Percentiles rank a stretch among this genome's conserved stretches.
These are phyloP conservation scores for Tylopilus sp. DNA, from an alignment of 768 basidiomycete species.

Conservation along the genomic window DNA sequence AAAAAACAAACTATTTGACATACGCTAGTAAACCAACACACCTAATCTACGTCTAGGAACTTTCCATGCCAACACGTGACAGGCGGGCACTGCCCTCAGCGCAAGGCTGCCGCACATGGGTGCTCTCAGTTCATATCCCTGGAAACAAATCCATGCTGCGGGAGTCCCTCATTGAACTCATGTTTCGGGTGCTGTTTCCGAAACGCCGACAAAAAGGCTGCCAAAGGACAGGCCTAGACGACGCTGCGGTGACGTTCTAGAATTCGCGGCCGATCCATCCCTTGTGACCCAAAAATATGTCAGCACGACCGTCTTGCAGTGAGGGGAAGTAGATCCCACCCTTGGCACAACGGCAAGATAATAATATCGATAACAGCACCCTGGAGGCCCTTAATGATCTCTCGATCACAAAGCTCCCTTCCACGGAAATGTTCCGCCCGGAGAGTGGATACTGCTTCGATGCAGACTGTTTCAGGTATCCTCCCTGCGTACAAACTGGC, in stretches of 20 bases:
- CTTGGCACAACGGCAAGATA: constrained; percentile 78
- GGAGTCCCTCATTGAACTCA: constrained; percentile 84
- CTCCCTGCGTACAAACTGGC: constrained; percentile 49
- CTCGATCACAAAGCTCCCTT: constrained; percentile 72
- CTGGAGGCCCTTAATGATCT: constrained; percentile 69
- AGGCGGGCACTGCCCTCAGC: constrained; percentile 10
- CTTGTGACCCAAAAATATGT: constrained; percentile 46
- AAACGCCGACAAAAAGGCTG: constrained; percentile 80
- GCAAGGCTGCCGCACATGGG: constrained; percentile 10
- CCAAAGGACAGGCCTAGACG: constrained; percentile 79
- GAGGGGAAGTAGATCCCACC: constrained; percentile 36
- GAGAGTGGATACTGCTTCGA: constrained; percentile 36
- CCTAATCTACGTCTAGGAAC: constrained; percentile 51
- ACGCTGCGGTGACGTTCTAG: constrained; percentile 59
- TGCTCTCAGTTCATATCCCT: constrained; percentile 77
- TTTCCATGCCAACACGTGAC: constrained; percentile 48
- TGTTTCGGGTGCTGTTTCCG: constrained; percentile 78
- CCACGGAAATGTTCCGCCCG: constrained; percentile 66
- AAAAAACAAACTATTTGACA: background rate
- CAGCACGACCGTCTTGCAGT: constrained; percentile 4
- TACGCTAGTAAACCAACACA: background rate
- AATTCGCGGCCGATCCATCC: constrained; percentile 81
- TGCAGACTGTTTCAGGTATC: constrained; percentile 30
- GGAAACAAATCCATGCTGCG: constrained; percentile 68
- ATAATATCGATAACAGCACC: constrained; percentile 53